Conservation (phyloP, 306 rosid species). For the Canavalia gladiata region DNA sequence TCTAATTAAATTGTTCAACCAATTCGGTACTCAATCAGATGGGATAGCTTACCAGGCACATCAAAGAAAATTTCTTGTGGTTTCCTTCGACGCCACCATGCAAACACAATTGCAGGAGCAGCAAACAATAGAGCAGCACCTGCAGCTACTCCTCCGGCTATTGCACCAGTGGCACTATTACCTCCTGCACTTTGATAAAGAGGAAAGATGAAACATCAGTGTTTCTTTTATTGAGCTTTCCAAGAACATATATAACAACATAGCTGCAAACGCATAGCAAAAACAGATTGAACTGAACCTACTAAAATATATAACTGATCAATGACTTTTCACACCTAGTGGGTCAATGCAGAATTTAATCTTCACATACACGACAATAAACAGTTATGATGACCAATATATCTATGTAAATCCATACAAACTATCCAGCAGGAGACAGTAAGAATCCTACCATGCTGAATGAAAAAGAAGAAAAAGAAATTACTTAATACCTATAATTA, state of each 20-base stretch:
- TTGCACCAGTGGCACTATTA: slow-evolving; percentile 78
- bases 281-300: slow-evolving; percentile 10
- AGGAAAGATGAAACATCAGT: slow-evolving; percentile 11
- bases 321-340: slow-evolving; percentile 4
- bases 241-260: slow-evolving; percentile 3
- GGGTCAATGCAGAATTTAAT: not conserved
- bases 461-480: not conserved
- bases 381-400: not conserved
- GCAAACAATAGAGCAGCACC: slow-evolving; percentile 56
- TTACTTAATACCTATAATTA: not conserved
- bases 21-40: not conserved
- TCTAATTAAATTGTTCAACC: slow-evolving; percentile 21
- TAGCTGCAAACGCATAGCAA: slow-evolving; percentile 10
- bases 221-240: slow-evolving; percentile 10
- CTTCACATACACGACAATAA: slow-evolving; percentile 4
- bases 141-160: slow-evolving; percentile 59
- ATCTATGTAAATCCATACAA: slow-evolving; percentile 11
- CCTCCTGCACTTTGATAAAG: slow-evolving; percentile 59
- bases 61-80: slow-evolving; percentile 83
- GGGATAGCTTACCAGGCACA: slow-evolving; percentile 68
- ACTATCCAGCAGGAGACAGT: not conserved
- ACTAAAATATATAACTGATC: not conserved
- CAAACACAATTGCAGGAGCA: slow-evolving; percentile 87
- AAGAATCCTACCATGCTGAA: not conserved
- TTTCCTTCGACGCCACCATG: slow-evolving; percentile 86